Evolutionary conservation across 495 filamentous ascomycete species (phyloP), one percentile per base, ranked within the genome.

Genomic region (Talaromyces proteolyticus): DNA sequence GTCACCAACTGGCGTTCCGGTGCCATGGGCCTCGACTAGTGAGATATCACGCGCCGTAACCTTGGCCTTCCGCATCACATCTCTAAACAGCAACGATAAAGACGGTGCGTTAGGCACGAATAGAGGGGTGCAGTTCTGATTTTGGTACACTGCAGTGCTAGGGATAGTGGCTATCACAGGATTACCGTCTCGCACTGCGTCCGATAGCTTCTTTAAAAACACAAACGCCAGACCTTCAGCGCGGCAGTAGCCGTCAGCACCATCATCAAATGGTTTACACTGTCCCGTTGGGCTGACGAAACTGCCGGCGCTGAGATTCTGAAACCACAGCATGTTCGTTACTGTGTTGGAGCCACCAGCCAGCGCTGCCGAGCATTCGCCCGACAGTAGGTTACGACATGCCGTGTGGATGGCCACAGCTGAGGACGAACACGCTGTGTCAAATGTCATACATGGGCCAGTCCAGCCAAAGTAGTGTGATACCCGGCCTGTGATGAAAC

Each of bases 161-260:
- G 77, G 61, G 18, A 88, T 76, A 24, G 85, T 75, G 3, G 68
- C 85, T 12, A 81, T 70, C 18, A 88, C 70, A 17, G 75, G 67
- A 55, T 88, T 82, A 16, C 79, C 75, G 49, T 87, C 80, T 0
- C 67, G 63, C 22, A 82, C 34, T 0, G 85, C 85, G 59, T 78
- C 71, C 4, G 75, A 68, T 0, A 85, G 70, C 2, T 75, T 66
- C 61, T 88, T 88, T n/a, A 73, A 53, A 6, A 76, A 59, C 3
- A 72, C 60, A 0, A 51, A 51, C 11, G 57, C 63, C 0, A 56
- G 45, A 0, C 65, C 70, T 29, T 76, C 72, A 16, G 43, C 61
- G 3, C 67, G 51, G 16, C 65, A 67, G 44, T 70, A 70, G 2
- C 67, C 67, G 51, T 68, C 64, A 0, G 55, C 67, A 5, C 40